Evolutionary conservation across 441 rosid genomes (phyloP), one percentile per base, ranked within the genome.

Genomic region (Euphorbia neoarborescens): DNA sequence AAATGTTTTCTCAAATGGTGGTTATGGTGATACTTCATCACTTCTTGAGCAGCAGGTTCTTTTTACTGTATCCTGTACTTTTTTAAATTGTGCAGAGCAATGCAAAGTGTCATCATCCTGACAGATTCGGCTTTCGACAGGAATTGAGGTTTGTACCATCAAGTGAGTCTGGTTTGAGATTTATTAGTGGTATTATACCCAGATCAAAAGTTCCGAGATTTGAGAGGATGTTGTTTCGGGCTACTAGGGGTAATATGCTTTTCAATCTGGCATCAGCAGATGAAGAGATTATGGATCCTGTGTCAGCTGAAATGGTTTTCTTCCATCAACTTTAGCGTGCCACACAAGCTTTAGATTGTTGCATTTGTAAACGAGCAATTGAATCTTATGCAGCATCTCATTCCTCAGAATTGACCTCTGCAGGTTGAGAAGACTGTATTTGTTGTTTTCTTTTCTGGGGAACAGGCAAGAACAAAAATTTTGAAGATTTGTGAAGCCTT

Each of bases 241-340:
- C 97, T 70, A 94, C 97, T 71, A 89, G 99, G 82, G 99, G 99
- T 76, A 94, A 94, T 81, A 88, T 94, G 96, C 96, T 91, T 81
- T 94, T 94, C 83, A 91, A 90, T 77, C 97, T 88, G 82, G 87
- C 96, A 50, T 80, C 88, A 25, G 94, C 96, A 62, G 92, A 84
- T 80, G 98, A 90, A 84, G 98, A 83, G 76, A 87, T 90, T 82
- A 77, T 88, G 91, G 97, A 94, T 84, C 97, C 94, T 77, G 80
- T 86, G 68, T 82, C 96, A 51, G 70, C 83, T 72, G 98, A 95
- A 83, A 89, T 83, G 98, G 99, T 92, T 78, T 78, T 76, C 51
- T 73, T 78, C 65, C 74, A 28, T 58, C 19, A 22, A n/a, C 50
- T 10, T 19, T 48, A 6, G 66, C 68, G 24, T 6, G 20, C 60